These are phyloP conservation scores for Lactarius psammicola DNA, from an alignment of 768 basidiomycete species.

Conservation along the genomic window DNA sequence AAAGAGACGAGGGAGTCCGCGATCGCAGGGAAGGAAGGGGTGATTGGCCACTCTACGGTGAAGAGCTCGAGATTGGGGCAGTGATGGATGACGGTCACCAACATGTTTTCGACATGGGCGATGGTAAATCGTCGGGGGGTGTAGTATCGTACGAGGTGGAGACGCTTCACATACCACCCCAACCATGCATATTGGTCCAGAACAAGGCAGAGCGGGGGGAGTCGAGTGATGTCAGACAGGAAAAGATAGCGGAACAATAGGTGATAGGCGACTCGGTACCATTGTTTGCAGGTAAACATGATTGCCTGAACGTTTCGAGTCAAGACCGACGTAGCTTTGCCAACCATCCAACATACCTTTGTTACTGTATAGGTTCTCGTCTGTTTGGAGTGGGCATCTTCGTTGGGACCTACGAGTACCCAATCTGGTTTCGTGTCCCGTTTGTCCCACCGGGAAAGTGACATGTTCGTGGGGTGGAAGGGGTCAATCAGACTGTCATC, in stretches of 20 bases:
- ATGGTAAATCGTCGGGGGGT: conserved; percentile 42
- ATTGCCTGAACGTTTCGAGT: conserved; percentile 50
- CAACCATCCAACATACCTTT: conserved; percentile 47
- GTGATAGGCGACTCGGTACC: conserved; percentile 61
- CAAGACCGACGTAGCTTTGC: conserved; percentile 8
- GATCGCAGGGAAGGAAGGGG: conserved; percentile 57
- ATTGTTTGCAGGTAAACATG: conserved; percentile 62
- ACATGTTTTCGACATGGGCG: conserved; percentile 50
- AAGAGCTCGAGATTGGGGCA: conserved; percentile 76
- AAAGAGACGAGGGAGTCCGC: conserved; percentile 59
- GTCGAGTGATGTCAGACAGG: conserved; percentile 57
- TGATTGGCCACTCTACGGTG: conserved; percentile 64
- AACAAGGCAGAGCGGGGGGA: conserved; percentile 50
- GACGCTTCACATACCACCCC: conserved; percentile 70
- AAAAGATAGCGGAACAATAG: conserved; percentile 68
- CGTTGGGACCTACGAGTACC: conserved; percentile 58
- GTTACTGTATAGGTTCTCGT: conserved; percentile 61
- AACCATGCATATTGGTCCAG: conserved; percentile 53
- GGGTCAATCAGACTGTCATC: conserved; percentile 67
- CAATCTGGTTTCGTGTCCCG: conserved; percentile 46
- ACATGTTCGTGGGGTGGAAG: conserved; percentile 59
- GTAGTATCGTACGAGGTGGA: conserved; percentile 63
- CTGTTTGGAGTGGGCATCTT: conserved; percentile 57
- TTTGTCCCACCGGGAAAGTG: conserved; percentile 65
- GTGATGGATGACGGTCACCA: conserved; percentile 57